Evolutionary conservation across 352 stramenopile genomes (phyloP).

Genomic region (Sclerospora graminicola): DNA sequence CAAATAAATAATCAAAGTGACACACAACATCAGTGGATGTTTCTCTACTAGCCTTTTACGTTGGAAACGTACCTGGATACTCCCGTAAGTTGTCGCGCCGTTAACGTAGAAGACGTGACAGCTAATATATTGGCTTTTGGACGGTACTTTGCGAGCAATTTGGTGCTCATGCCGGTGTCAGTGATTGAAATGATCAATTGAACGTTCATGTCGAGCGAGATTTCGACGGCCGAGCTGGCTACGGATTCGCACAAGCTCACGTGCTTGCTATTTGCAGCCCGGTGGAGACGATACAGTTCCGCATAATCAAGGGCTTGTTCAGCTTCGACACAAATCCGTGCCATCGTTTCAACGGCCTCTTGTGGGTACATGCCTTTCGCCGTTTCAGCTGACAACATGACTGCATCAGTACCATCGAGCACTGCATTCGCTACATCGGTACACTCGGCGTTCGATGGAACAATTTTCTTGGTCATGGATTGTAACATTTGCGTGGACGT

Average conservation of each 20-base stretch:
- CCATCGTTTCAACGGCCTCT: conserved; percentile 93
- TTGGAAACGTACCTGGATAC: conserved; percentile 50
- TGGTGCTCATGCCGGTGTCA: conserved; percentile 90
- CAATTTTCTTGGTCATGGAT: conserved; percentile 96
- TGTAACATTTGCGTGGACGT: conserved; percentile 99
- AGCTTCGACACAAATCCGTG: conserved; percentile 87
- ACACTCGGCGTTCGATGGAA: conserved; percentile 97
- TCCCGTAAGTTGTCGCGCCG: conserved; percentile 59
- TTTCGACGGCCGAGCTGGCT: conserved; percentile 95
- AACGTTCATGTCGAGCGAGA: conserved; percentile 92
- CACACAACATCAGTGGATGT: not conserved
- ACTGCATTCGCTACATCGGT: conserved; percentile 99
- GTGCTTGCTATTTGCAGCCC: conserved; percentile 31
- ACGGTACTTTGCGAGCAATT: conserved; percentile 95
- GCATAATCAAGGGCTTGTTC: conserved; percentile 74
- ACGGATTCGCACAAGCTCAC: conserved; percentile 89
- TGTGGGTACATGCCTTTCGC: conserved; percentile 96
- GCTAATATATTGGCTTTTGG: conserved; percentile 82
- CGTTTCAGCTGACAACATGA: conserved; percentile 99
- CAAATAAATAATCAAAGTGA: too few relatives aligned
- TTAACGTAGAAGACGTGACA: conserved; percentile 69
- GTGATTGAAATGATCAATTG: conserved; percentile 97
- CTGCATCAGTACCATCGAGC: conserved; percentile 96
- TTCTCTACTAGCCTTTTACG: not conserved
- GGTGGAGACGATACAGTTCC: conserved; percentile 51